A percentile compares a stretch with the other conserved stretches of the same genome.
Evolutionary conservation across 306 rosid species (phyloP).

Genomic region (Rosa rugosa): DNA sequence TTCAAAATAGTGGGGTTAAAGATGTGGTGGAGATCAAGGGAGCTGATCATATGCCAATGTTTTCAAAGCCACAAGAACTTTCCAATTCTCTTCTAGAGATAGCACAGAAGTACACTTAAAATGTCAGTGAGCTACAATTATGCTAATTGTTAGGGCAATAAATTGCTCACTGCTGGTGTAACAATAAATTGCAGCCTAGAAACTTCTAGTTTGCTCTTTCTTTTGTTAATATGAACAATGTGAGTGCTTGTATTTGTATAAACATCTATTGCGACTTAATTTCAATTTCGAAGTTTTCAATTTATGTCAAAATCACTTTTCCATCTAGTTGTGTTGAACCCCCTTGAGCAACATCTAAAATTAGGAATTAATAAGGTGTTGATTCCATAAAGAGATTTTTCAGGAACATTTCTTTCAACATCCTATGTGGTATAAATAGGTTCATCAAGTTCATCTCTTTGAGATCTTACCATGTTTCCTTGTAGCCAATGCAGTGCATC

Average conservation of each 20-base stretch:
- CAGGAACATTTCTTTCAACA: background rate
- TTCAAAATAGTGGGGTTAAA: constrained; percentile 38
- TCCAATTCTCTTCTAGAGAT: constrained; percentile 36
- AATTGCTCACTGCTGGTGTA: background rate
- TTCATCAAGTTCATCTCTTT: constrained; percentile 37
- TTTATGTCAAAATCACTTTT: background rate
- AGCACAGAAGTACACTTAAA: constrained; percentile 19
- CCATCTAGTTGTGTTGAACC: background rate
- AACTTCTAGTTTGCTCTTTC: background rate
- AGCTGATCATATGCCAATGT: constrained; percentile 46
- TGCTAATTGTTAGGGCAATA: background rate
- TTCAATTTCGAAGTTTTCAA: background rate
- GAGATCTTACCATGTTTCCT: constrained; percentile 50
- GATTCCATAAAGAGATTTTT: background rate
- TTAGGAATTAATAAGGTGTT: background rate
- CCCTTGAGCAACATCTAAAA: background rate
- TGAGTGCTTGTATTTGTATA: background rate
- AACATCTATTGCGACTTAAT: background rate
- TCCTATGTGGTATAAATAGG: constrained; percentile 16
- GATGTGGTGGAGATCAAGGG: constrained; percentile 45
- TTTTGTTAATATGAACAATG: background rate
- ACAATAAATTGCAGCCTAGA: background rate
- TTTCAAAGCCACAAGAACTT: constrained; percentile 35
- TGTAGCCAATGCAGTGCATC: constrained; percentile 49
- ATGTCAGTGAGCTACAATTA: background rate